These are phyloP conservation scores for Ananas comosus DNA, from an alignment of 176 grass and related monocot species.

Conservation along the genomic window DNA sequence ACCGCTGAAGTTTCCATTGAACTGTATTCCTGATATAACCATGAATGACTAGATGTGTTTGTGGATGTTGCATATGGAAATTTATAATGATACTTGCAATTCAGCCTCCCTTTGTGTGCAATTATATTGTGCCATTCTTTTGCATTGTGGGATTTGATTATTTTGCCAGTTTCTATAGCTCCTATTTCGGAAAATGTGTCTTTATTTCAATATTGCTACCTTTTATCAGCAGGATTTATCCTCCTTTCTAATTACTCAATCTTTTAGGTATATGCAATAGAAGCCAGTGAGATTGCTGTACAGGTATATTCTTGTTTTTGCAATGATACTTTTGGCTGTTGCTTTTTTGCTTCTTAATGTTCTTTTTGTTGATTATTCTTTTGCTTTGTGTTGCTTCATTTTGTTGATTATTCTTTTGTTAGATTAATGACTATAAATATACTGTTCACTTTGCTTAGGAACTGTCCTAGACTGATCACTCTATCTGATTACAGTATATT, in stretches of 20 bases:
- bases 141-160: not conserved
- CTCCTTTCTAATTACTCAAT: not conserved
- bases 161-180: not conserved
- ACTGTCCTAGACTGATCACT: too few relatives aligned
- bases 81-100: too few relatives aligned
- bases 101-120: not conserved
- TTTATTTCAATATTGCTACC: not conserved
- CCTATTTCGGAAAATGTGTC: not conserved
- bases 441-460: not conserved
- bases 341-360: conserved; percentile 1
- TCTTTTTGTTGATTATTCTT: not conserved
- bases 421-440: too few relatives aligned
- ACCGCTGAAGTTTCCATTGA: too few relatives aligned
- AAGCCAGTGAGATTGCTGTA: conserved; percentile 72
- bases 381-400: too few relatives aligned
- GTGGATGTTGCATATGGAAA: too few relatives aligned
- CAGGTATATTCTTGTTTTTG: conserved; percentile 42
- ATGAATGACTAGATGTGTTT: too few relatives aligned
- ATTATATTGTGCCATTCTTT: not conserved
- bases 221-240: not conserved
- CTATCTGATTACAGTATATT: too few relatives aligned
- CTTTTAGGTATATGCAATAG: conserved; percentile 73
- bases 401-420: too few relatives aligned
- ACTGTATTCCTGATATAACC: too few relatives aligned
- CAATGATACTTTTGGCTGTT: conserved; percentile 11